Evolutionary conservation across 257 asterid genomes (phyloP).

Genomic region (Solanum chiquidenum): DNA sequence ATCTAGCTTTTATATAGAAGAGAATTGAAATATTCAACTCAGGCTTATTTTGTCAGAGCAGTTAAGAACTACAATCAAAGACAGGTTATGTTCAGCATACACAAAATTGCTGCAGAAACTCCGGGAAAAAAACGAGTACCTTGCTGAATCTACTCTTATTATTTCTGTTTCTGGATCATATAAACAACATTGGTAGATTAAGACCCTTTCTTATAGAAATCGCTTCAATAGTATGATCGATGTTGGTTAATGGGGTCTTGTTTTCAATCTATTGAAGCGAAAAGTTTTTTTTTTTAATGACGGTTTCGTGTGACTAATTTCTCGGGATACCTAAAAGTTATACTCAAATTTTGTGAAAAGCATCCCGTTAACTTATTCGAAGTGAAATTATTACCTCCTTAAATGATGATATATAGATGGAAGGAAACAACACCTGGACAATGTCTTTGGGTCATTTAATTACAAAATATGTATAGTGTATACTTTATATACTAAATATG

Average conservation of each 20-base stretch:
- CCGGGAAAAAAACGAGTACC: neutral
- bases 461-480: neutral
- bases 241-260: neutral
- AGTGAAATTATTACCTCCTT: neutral
- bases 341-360: neutral
- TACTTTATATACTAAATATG: neutral
- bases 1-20: neutral
- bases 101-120: neutral
- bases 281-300: too few species aligned
- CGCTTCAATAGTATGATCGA: neutral
- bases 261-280: neutral
- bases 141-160: neutral
- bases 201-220: neutral
- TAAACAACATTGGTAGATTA: neutral
- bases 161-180: neutral
- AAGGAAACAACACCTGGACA: neutral
- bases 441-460: neutral
- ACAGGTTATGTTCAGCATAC: neutral
- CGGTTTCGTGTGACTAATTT: accelerated
- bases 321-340: neutral
- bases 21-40: neutral
- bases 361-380: neutral
- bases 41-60: neutral
- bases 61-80: neutral
- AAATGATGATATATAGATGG: neutral